Evolutionary conservation across 2,329 filamentous ascomycete species (phyloP), one percentile per base, ranked within the genome.

Genomic region (Volutella citrinella): DNA sequence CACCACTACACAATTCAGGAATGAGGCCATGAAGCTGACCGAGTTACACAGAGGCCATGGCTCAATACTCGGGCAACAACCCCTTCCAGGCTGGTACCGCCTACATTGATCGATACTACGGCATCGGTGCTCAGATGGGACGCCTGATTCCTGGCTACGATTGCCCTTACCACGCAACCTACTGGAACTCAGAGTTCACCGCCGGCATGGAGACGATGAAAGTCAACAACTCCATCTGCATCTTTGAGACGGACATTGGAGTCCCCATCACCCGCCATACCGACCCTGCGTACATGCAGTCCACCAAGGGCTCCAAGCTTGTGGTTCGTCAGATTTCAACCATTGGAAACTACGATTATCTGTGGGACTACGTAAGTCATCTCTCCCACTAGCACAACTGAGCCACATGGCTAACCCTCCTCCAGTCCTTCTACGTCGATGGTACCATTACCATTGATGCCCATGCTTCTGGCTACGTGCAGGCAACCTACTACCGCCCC

Each of bases 261-360:
- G 30, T 31, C 4, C 38, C 38, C 6, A 37, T 40, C 19, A 36
- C 34, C 5, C 30, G 38, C 14, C 75, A 78, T 48, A 63, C 58
- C 12, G 61, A 64, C 0, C 38, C 42, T 12, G 54, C 54, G 6
- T 64, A 69, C 38, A 63, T 69, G 2, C 59, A 61, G 3, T 63
- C 64, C 2, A 69, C 68, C 11, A 71, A 72, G 48, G 74, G 70
- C 39, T 64, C 61, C 2, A 61, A 65, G 19, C 66, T 77, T 24
- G 59, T 61, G 0, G 54, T 77, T 4, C 60, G 72, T 1, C 63
- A 59, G 2, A 63, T 76, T 4, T 61, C 64, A 2, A 75, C 71
- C 0, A 65, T 78, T 4, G 72, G 70, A 2, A 78, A 77, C 52
- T 76, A 78, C 48, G 73, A 77, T 42, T 65, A 67, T 45, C 64